These are phyloP conservation scores for Ustilago vetiveriae DNA, from an alignment of 1,284 basidiomycete species.

Conservation along the genomic window DNA sequence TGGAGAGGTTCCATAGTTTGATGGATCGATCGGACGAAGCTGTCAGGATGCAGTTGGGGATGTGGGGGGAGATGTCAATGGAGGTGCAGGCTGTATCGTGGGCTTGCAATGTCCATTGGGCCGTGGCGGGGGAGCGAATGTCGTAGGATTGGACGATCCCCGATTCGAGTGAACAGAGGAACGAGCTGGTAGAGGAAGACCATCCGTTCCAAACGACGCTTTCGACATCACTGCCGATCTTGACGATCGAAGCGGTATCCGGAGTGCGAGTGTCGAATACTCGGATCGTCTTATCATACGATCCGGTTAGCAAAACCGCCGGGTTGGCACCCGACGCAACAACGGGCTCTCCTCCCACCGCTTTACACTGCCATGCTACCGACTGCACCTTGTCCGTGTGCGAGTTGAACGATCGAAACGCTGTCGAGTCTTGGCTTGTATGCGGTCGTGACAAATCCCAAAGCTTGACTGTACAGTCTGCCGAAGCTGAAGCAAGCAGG, in stretches of 20 bases:
- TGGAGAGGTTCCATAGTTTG: constrained; percentile 83
- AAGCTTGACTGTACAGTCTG: constrained; percentile 93
- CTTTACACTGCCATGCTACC: constrained; percentile 84
- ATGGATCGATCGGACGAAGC: constrained; percentile 90
- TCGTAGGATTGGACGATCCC: constrained; percentile 80
- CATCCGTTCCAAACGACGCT: constrained; percentile 95
- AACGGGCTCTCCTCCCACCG: constrained; percentile 61
- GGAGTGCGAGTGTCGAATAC: constrained; percentile 91
- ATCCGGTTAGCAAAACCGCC: constrained; percentile 87
- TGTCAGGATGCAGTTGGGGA: constrained; percentile 89
- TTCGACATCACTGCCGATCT: constrained; percentile 90
- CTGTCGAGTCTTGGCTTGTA: constrained; percentile 71
- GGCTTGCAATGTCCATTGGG: constrained; percentile 87
- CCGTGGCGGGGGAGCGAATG: constrained; percentile 75
- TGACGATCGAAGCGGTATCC: constrained; percentile 78
- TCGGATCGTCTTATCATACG: constrained; percentile 90
- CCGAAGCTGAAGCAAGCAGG: constrained; percentile 88
- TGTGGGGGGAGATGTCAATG: constrained; percentile 88
- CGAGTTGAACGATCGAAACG: constrained; percentile 81
- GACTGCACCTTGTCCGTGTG: constrained; percentile 98
- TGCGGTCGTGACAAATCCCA: constrained; percentile 84
- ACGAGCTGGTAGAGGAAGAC: constrained; percentile 79
- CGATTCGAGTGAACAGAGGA: constrained; percentile 76
- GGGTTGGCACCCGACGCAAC: constrained; percentile 72
- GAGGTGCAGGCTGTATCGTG: constrained; percentile 94